Base-by-base conservation (phyloP, 768 basidiomycete species). In the Auriscalpium microsporum region DNA sequence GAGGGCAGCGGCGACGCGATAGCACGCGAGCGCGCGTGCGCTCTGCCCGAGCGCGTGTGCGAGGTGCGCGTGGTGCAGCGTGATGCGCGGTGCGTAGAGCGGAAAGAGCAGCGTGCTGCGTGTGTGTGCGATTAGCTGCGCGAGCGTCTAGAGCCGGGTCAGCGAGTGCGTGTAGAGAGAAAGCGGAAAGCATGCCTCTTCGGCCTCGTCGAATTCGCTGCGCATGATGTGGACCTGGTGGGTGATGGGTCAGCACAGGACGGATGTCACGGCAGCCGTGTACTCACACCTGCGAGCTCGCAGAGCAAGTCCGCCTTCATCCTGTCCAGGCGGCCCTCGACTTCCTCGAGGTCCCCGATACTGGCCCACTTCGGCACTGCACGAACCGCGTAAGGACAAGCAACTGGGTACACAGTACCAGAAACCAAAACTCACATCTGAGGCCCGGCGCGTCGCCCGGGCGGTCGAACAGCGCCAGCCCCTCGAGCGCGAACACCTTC, bases 271-370 rank as follows among this genome's bases (percentile, higher is more conserved):
- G 10, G 21, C 56, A 33, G 13, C 48, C 11, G 44, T 77, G 40
- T 67, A 42, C 52, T 17, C 16, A 88, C 87, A 7, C 78, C 79
- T 16, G 83, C 72, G 7, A 90, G 73, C 62, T 91, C 89, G 57
- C 81, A 84, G 42, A 87, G 64, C 56, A 90, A 65, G 59, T 90
- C 87, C 0, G 85, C 86, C 58, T 83, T 83, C 45, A 90, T 77
- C 52, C 75, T 78, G n/a, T 76, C 72, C 57, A 86, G 72, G 36
- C 75, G 70, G 16, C 69, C 65, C 38, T 81, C 76, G 1, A 82
- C 64, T 37, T 73, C 74, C 10, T 72, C 68, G 1, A 80, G 69
- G 52, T 87, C 84, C 1, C 67, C 69, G 8, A 72, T 64, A 38
- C 78, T 78, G 1, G 80, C 74, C 79, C 82, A 87, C 6, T 67